A percentile compares a stretch with the other conserved stretches of the same genome.
Evolutionary conservation across 257 asterid genomes (phyloP).

Genomic region (Solanum rostratum): DNA sequence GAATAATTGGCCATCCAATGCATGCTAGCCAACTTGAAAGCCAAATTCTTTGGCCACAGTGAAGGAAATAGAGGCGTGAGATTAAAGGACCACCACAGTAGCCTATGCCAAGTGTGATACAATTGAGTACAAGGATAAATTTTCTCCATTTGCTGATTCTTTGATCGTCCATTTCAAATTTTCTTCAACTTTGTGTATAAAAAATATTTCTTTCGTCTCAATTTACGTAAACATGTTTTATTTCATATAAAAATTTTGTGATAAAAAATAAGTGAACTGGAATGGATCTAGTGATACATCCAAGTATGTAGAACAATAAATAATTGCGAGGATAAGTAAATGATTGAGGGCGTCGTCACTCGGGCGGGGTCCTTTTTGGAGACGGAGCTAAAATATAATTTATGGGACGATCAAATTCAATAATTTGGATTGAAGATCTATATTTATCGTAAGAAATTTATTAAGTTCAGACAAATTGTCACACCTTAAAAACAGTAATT

Average conservation of each 20-base stretch:
- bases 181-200: background rate
- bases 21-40: conserved; percentile 16
- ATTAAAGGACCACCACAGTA: conserved; percentile 12
- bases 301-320: background rate
- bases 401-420: fast-evolving
- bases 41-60: conserved; percentile 25
- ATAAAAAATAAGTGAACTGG: background rate
- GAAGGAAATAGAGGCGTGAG: conserved; percentile 3
- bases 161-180: background rate
- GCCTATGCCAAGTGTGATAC: conserved; percentile 6
- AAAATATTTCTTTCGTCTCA: background rate
- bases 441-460: background rate
- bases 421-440: background rate
- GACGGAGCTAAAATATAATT: background rate
- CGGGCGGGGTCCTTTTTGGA: background rate
- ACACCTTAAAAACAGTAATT: background rate
- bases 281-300: background rate
- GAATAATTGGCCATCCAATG: conserved; percentile 9
- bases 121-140: conserved; percentile 6
- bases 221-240: background rate
- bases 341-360: background rate
- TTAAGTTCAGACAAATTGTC: background rate
- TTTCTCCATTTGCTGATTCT: background rate
- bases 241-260: background rate
- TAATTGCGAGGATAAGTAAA: background rate